phyloP scores from a whole-genome alignment of 148 eudicot species.

The Amaranthus hypochondriacus region DNA sequence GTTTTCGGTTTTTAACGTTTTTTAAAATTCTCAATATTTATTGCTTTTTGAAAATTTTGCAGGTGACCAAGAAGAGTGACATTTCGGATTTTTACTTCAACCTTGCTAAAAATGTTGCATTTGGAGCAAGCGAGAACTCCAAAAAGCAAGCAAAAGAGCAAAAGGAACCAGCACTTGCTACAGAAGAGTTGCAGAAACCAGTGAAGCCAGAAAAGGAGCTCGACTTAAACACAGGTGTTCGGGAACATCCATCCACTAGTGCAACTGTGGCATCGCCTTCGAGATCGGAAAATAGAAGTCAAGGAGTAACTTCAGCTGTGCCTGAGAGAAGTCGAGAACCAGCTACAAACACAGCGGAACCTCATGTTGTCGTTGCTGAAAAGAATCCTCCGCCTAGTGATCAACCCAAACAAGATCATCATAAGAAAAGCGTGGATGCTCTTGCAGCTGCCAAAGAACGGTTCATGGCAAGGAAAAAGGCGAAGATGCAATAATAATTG shows the following conservation, averaged over 20 bases:
- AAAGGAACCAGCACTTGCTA: slow-evolving; percentile 21
- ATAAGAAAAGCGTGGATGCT: slow-evolving; percentile 69
- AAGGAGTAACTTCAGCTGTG: slow-evolving; percentile 24
- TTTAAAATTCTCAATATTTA: not conserved
- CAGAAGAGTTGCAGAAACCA: slow-evolving; percentile 1
- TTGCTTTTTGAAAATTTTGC: slow-evolving; percentile 3
- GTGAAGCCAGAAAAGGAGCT: slow-evolving; percentile 7
- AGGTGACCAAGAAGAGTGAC: slow-evolving; percentile 90
- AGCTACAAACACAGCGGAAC: slow-evolving; percentile 22
- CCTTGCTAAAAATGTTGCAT: slow-evolving; percentile 69
- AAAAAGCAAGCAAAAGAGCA: slow-evolving; percentile 24
- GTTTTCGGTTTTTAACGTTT: too few species aligned
- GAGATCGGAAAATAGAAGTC: slow-evolving; percentile 13
- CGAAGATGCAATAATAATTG: slow-evolving; percentile 34
- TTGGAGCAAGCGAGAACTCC: slow-evolving; percentile 48
- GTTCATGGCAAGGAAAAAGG: slow-evolving; percentile 78
- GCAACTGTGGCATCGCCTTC: slow-evolving; percentile 23
- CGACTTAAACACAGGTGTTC: not conserved
- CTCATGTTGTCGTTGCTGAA: slow-evolving; percentile 20
- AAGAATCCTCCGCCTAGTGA: slow-evolving; percentile 23
- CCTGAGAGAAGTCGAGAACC: slow-evolving; percentile 25
- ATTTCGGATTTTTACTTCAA: slow-evolving; percentile 83
- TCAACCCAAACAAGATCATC: slow-evolving; percentile 56
- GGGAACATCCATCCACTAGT: slow-evolving; percentile 26
- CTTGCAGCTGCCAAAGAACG: slow-evolving; percentile 83